Percentiles rank a stretch among this genome's conserved stretches.
Conservation (phyloP, 805 yeast genomes). For the Sugiyamaella marilandica region DNA sequence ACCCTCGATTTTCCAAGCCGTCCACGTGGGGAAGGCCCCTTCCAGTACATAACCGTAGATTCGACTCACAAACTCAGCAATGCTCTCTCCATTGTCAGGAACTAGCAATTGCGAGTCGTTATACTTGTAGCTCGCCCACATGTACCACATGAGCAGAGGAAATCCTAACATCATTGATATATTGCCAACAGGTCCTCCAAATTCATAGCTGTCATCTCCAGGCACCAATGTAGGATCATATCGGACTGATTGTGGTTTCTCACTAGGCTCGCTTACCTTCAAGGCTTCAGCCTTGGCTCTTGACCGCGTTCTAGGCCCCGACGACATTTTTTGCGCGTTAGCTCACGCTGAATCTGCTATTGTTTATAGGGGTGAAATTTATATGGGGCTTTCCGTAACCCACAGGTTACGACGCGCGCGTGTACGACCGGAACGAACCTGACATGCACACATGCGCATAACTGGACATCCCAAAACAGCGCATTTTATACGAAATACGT, state of each 20-base stretch:
- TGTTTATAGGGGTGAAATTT: too few relatives aligned
- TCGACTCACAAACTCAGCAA: conserved; percentile 42
- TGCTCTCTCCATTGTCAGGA: conserved; percentile 54
- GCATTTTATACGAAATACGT: too few relatives aligned
- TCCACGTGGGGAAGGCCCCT: conserved; percentile 40
- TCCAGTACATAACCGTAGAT: conserved; percentile 41
- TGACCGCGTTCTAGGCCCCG: conserved; percentile 2
- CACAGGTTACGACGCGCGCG: neutral
- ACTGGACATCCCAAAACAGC: too few relatives aligned
- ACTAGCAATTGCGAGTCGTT: conserved; percentile 68
- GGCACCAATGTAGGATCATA: conserved; percentile 20
- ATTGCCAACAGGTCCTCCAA: conserved; percentile 91
- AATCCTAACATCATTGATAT: conserved; percentile 88
- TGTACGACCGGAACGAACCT: neutral
- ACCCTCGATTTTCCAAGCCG: conserved; percentile 68
- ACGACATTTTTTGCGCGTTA: neutral
- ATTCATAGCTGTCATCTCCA: conserved; percentile 51
- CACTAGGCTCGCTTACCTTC: neutral
- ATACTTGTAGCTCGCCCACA: conserved; percentile 88
- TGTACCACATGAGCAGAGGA: conserved; percentile 90
- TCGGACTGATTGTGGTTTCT: conserved; percentile 4
- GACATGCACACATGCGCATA: neutral
- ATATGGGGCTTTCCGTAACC: neutral
- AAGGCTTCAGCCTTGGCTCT: conserved; percentile 1
- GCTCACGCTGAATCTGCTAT: too few relatives aligned